Evolutionary conservation across 1,284 basidiomycete genomes (phyloP).

Genomic region (Cerrena zonata): DNA sequence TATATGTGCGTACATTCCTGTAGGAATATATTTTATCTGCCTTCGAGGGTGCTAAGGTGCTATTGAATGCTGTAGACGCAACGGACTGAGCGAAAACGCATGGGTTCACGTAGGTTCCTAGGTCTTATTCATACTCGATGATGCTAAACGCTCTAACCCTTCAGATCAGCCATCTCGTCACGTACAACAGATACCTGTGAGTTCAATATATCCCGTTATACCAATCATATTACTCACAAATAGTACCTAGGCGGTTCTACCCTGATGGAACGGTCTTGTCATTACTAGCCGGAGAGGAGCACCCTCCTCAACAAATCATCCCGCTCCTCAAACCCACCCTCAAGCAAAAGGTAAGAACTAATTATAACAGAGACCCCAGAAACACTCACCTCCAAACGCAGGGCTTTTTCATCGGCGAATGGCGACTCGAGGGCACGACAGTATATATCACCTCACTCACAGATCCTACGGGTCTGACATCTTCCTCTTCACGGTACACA

Average conservation of each 20-base stretch:
- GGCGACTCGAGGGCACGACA: slow-evolving; percentile 55
- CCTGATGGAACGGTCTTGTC: slow-evolving; percentile 84
- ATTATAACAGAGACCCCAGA: slow-evolving; percentile 21
- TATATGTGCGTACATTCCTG: slow-evolving; percentile 53
- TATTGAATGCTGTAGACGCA: slow-evolving; percentile 60
- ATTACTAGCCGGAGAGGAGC: slow-evolving; percentile 78
- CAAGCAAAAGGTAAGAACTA: slow-evolving; percentile 63
- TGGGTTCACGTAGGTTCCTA: slow-evolving; percentile 69
- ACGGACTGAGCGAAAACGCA: slow-evolving; percentile 70
- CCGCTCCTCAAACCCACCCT: slow-evolving; percentile 71
- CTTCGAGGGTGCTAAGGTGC: too few species aligned
- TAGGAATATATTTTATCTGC: slow-evolving; percentile 6
- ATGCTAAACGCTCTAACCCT: slow-evolving; percentile 13
- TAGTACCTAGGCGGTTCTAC: slow-evolving; percentile 72
- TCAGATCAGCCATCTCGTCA: slow-evolving; percentile 68
- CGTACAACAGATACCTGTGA: slow-evolving; percentile 80
- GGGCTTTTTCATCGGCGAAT: slow-evolving; percentile 68
- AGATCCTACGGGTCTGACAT: slow-evolving; percentile 30
- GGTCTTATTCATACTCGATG: background rate
- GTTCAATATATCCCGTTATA: slow-evolving; percentile 19
- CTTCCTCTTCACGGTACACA: slow-evolving; percentile 43
- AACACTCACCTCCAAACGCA: slow-evolving; percentile 23
- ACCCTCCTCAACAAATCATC: slow-evolving; percentile 70
- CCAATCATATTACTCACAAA: background rate
- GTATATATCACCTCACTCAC: slow-evolving; percentile 60